Evolutionary conservation across 2,329 filamentous ascomycete genomes (phyloP).

Genomic region (Apiospora rasikravindrae): DNA sequence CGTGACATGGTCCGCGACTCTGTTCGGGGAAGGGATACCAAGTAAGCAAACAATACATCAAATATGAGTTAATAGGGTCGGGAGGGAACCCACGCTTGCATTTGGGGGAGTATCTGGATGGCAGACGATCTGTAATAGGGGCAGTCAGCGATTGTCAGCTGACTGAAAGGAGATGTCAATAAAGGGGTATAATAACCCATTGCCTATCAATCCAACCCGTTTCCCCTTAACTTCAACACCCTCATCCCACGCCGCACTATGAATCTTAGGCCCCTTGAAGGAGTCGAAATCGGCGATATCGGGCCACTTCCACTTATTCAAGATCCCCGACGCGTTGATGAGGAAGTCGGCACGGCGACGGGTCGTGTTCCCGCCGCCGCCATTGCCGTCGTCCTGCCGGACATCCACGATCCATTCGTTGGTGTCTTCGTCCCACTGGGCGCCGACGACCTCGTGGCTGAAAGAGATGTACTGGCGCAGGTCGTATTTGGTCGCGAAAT

Average conservation of each 20-base stretch:
- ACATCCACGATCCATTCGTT: slow-evolving; percentile 21
- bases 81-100: not conserved
- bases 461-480: slow-evolving; percentile 32
- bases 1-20: not conserved
- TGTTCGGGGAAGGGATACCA: not conserved
- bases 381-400: not conserved
- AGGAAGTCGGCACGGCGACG: slow-evolving; percentile 52
- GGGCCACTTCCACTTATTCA: slow-evolving; percentile 59
- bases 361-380: not conserved
- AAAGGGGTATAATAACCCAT: not conserved
- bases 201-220: not conserved
- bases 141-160: not conserved
- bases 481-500: slow-evolving; percentile 31
- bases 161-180: not conserved
- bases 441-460: slow-evolving; percentile 28
- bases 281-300: slow-evolving; percentile 53
- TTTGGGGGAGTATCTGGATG: not conserved
- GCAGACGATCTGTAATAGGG: not conserved
- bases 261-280: slow-evolving; percentile 59
- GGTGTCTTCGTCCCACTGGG: slow-evolving; percentile 30
- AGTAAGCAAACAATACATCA: not conserved
- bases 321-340: slow-evolving; percentile 53
- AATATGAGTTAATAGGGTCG: not conserved
- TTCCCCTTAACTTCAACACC: not conserved
- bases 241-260: slow-evolving; percentile 57